Percentiles rank a stretch among this genome's conserved stretches.
phyloP scores from a whole-genome alignment of 2,329 filamentous ascomycete genomes.

The Colletotrichum siamense region DNA sequence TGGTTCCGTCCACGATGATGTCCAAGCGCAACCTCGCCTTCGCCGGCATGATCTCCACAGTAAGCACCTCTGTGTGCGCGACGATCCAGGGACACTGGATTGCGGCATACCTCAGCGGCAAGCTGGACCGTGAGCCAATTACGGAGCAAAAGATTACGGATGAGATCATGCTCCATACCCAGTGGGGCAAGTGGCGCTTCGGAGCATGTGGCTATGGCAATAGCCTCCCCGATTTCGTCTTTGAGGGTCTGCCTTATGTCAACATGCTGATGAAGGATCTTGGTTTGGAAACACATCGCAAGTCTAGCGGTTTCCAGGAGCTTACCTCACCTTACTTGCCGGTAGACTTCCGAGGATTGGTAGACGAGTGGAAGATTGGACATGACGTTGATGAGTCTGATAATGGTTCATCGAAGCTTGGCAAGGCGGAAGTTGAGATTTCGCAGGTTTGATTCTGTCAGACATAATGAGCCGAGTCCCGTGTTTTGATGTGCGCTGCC shows the following conservation, averaged over 20 bases:
- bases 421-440: background rate
- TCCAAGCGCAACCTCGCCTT: conserved; percentile 35
- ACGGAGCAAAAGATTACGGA: conserved; percentile 36
- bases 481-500: background rate
- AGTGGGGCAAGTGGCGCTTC: conserved; percentile 61
- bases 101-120: conserved; percentile 61
- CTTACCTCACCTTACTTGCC: conserved; percentile 6
- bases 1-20: conserved; percentile 25
- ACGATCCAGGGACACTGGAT: conserved; percentile 56
- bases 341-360: background rate
- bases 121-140: conserved; percentile 37
- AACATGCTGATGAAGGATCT: conserved; percentile 28
- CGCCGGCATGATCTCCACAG: conserved; percentile 34
- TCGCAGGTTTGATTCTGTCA: background rate
- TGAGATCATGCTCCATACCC: conserved; percentile 54
- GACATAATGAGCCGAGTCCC: background rate
- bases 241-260: conserved; percentile 63
- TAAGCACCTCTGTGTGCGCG: conserved; percentile 39
- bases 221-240: conserved; percentile 60
- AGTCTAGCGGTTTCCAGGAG: conserved; percentile 18
- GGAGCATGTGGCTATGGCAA: conserved; percentile 52
- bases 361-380: background rate
- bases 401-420: background rate
- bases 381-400: background rate
- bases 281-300: conserved; percentile 21